Evolutionary conservation across 768 basidiomycete species (phyloP).

Genomic region (Leccinum broughii): DNA sequence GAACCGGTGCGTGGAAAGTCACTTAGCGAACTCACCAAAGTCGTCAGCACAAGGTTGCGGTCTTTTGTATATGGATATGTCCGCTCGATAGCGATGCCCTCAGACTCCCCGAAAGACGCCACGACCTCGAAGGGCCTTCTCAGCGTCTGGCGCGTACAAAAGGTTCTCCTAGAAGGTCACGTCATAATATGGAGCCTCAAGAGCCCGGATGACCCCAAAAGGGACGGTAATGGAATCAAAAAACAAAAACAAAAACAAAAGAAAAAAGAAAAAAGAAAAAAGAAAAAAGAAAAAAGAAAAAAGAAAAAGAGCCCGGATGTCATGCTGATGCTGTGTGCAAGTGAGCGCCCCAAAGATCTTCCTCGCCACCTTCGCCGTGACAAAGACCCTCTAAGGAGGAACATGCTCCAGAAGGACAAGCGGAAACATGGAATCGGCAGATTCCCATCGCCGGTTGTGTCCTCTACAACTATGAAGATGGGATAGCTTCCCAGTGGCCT

Average conservation of each 20-base stretch:
- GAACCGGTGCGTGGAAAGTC: too few relatives aligned
- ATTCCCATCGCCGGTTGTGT: not conserved
- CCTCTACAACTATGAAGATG: conserved; percentile 34
- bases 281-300: too few relatives aligned
- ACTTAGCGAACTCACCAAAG: conserved; percentile 47
- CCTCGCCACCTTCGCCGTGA: conserved; percentile 35
- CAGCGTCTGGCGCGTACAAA: conserved; percentile 49
- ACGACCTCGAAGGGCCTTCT: conserved; percentile 4
- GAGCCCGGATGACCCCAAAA: conserved; percentile 19
- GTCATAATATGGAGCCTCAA: conserved; percentile 55
- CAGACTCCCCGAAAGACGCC: not conserved
- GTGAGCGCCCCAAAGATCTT: conserved; percentile 47
- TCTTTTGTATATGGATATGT: conserved; percentile 27
- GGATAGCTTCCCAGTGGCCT: conserved; percentile 60
- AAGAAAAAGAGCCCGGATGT: conserved; percentile 21
- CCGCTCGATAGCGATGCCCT: conserved; percentile 31
- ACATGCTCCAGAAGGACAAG: not conserved
- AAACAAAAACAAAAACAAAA: too few relatives aligned
- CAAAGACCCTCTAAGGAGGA: not conserved
- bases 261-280: too few relatives aligned
- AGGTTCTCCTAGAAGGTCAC: conserved; percentile 48
- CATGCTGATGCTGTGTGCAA: not conserved
- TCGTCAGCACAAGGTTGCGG: conserved; percentile 49
- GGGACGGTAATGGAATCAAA: too few relatives aligned
- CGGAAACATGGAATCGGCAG: not conserved